Evolutionary conservation across 1,139 yeast genomes (phyloP).

Genomic region (Zygosaccharomyces pseudobailii): DNA sequence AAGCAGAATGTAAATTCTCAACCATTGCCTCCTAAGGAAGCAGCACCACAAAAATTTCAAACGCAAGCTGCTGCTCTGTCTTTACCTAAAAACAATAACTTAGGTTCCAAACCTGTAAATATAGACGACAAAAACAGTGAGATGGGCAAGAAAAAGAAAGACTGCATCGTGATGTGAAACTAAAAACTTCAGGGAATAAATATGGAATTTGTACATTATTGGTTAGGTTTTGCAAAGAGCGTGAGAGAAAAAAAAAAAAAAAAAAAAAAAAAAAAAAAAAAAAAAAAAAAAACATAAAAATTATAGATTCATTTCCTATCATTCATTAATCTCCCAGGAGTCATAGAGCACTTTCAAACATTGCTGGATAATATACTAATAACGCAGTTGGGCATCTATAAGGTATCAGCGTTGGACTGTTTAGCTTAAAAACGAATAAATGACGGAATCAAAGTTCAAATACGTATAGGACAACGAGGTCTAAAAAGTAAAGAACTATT

Average conservation of each 20-base stretch:
- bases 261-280: not conserved
- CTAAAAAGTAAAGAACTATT: not conserved
- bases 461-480: not conserved
- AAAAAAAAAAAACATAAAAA: not conserved
- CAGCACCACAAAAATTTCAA: not conserved
- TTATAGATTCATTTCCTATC: not conserved
- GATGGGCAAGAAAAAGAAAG: constrained; percentile 32
- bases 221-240: not conserved
- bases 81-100: not conserved
- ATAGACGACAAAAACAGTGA: constrained; percentile 8
- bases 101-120: not conserved
- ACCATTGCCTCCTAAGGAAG: not conserved
- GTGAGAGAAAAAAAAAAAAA: not conserved
- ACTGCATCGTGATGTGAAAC: constrained; percentile 40
- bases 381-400: too few species aligned
- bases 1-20: not conserved
- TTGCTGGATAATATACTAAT: too few species aligned
- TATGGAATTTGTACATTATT: not conserved
- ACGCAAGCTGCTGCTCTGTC: not conserved
- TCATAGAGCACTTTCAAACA: too few species aligned
- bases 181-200: not conserved
- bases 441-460: not conserved
- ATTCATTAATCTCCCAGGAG: too few species aligned
- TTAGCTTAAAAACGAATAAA: not conserved
- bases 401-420: not conserved